Evolutionary conservation across 1,139 yeast species (phyloP), one percentile per base, ranked within the genome.

Genomic region (Saccharomycopsis crataegensis): DNA sequence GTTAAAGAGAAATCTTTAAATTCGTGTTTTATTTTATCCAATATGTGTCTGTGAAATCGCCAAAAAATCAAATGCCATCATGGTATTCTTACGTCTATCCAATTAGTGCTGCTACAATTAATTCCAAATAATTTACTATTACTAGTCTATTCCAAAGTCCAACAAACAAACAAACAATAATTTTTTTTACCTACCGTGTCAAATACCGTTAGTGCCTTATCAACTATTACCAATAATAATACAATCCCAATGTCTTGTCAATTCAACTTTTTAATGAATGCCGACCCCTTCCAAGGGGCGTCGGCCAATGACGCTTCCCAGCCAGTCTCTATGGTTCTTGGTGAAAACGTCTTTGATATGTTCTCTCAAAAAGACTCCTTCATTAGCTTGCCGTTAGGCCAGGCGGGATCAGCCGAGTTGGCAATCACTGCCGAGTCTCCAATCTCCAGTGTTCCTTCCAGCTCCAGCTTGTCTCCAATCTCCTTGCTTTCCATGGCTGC

Each of bases 341-440:
- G 58, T 14, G 58, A 56, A 43, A 54, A 54, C 31, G 58, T 56
- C 9, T 56, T 56, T 48, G 53, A 54, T 43, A 43, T 51, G 34
- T 54, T 53, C 43, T 50, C 57, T 22, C 51, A 49, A 28, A 55
- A 53, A 36, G 42, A 48, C n/a, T 16, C 48, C n/a, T 44, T 6
- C 16, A 11, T 31, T 9, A 6, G 33, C 6, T 36, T 56, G 33
- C 53, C 57, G 9, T 47, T 57, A 14, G 57, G 56, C 12, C 33
- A 42, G 16, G 52, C 41, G 8, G 53, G 51, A 8, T 40, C 53
- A 11, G 14, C 14, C 12, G 56, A 54, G 36, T 54, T 52, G 54
- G 53, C 49, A 16, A 50, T 46, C 16, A 44, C 55, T 43, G 50
- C 34, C 34, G 53, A 55, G 32, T 52, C 56, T 33, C 50, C 55